A percentile compares a stretch with the other conserved stretches of the same genome.
phyloP scores from a whole-genome alignment of 805 yeast species.

The Debaryomyces maramus region DNA sequence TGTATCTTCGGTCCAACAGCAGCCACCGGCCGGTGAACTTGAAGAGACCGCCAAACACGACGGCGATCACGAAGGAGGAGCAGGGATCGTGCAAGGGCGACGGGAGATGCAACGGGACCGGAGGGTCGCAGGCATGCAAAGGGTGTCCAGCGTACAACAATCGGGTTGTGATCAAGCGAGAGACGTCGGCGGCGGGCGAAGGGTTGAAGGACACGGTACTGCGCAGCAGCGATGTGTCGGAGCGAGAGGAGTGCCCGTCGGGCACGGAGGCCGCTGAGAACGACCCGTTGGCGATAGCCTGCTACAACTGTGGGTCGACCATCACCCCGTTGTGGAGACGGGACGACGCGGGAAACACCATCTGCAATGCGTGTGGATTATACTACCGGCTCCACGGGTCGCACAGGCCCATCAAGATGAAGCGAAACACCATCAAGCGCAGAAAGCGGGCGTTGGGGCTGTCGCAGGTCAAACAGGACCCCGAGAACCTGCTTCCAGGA shows the following conservation, averaged over 20 bases:
- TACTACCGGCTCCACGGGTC: conserved; percentile 73
- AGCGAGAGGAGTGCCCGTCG: conserved; percentile 2
- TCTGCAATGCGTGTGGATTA: conserved; percentile 86
- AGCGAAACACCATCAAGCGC: conserved; percentile 70
- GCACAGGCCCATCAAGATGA: conserved; percentile 76
- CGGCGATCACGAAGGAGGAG: conserved; percentile 39
- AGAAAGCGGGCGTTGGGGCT: no score
- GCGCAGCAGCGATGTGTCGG: neutral
- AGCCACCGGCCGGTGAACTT: conserved; percentile 65
- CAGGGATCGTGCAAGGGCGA: conserved; percentile 70
- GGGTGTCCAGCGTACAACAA: conserved; percentile 86
- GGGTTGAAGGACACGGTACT: conserved; percentile 3
- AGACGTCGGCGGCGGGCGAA: conserved; percentile 2
- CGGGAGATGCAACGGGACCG: conserved; percentile 85
- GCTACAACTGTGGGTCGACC: conserved; percentile 81
- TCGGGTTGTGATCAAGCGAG: conserved; percentile 46
- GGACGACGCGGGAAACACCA: conserved; percentile 77
- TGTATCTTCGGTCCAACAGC: conserved; percentile 58
- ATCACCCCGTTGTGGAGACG: conserved; percentile 88
- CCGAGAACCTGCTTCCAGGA: conserved; percentile 14
- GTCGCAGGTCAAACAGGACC: conserved; percentile 17
- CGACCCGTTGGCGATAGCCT: conserved; percentile 64
- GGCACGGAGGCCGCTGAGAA: conserved; percentile 14
- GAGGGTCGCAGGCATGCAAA: conserved; percentile 75
- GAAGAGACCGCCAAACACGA: conserved; percentile 56